A percentile compares a stretch with the other conserved stretches of the same genome.
phyloP scores from a whole-genome alignment of 2,329 filamentous ascomycete species.

The Trichoderma afroharzianum region DNA sequence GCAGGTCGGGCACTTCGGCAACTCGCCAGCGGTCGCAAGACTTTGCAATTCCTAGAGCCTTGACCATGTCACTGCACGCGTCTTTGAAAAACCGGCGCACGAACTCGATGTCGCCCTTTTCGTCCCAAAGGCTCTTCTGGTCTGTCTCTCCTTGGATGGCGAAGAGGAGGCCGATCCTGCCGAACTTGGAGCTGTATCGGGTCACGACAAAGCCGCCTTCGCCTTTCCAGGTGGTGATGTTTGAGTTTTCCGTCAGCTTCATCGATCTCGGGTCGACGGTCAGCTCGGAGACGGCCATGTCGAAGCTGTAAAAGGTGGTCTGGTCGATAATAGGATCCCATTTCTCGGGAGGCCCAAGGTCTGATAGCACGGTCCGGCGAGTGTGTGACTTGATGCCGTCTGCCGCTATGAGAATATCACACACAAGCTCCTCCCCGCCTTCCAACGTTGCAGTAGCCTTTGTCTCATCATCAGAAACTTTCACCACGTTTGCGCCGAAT shows the following conservation, averaged over 20 bases:
- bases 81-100: constrained; percentile 20
- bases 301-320: constrained; percentile 21
- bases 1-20: constrained; percentile 23
- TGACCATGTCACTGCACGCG: constrained; percentile 19
- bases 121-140: constrained; percentile 25
- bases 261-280: background rate
- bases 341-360: constrained; percentile 1
- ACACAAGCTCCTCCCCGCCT: background rate
- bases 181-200: constrained; percentile 20
- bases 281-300: constrained; percentile 13
- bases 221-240: constrained; percentile 24
- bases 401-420: constrained; percentile 7
- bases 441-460: constrained; percentile 3
- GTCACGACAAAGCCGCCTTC: constrained; percentile 20
- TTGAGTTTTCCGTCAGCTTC: constrained; percentile 20
- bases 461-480: background rate
- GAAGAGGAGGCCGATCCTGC: constrained; percentile 18
- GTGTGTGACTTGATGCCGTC: constrained; percentile 18
- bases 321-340: constrained; percentile 21
- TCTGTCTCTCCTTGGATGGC: constrained; percentile 22
- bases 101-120: constrained; percentile 23
- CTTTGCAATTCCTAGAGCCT: constrained; percentile 14
- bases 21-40: constrained; percentile 24
- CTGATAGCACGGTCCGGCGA: constrained; percentile 8
- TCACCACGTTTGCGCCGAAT: background rate